Conservation (phyloP, 73 alveolate species). For the Durusdinium trenchii region DNA sequence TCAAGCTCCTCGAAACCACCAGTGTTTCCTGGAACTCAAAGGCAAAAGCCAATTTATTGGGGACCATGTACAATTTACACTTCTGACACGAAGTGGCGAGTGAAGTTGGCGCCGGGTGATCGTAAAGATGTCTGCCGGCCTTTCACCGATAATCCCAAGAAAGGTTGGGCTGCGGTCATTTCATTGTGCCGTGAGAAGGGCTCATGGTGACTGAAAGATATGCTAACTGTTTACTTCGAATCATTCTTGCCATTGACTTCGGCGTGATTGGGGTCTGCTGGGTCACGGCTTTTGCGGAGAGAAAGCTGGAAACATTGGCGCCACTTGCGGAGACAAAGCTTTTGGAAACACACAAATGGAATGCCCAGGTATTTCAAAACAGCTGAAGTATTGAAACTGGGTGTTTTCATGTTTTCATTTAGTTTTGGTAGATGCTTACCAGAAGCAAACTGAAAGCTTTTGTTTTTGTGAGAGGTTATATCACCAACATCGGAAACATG, state of each 20-base stretch:
- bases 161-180: neutral
- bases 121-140: neutral
- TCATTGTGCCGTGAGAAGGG: neutral
- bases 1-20: neutral
- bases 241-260: neutral
- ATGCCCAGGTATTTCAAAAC: too few relatives aligned
- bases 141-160: neutral
- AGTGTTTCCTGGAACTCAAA: neutral
- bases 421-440: too few relatives aligned
- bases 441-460: too few relatives aligned
- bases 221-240: neutral
- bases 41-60: neutral
- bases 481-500: too few relatives aligned
- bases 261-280: slow-evolving; percentile 28
- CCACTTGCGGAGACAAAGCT: neutral
- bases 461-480: too few relatives aligned
- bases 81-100: neutral
- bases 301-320: neutral
- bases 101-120: neutral
- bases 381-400: too few relatives aligned
- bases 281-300: neutral
- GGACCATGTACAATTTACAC: slow-evolving; percentile 13
- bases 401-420: too few relatives aligned
- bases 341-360: too few relatives aligned
- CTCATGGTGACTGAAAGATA: too few relatives aligned